Base-by-base conservation (phyloP, 371 early-diverging fungal genomes). In the Mortierella polycephala region DNA sequence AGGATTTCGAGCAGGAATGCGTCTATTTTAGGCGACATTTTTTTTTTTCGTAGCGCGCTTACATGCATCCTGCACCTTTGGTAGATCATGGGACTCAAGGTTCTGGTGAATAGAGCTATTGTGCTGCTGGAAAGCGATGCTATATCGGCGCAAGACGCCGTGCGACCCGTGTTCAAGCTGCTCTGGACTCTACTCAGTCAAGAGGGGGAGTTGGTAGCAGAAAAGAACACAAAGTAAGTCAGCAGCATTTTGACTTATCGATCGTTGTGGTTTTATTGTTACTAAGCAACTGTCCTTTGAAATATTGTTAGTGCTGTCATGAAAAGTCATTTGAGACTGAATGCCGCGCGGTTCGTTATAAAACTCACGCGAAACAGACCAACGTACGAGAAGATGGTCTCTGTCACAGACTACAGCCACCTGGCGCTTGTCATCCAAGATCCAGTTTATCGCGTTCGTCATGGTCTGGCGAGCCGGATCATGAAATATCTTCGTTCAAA, bases 361-460 rank as follows among this genome's bases (percentile, higher is more conserved):
- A 91, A 91, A 75, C 83, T 96, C 6, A 86, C 92, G 2, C 79
- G 86, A 2, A 53, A 52, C n/a, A 67, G 82, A 18, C 68, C 77
- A 5, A 74, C 75, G 16, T 90, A 88, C 64, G 87, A 89, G 39
- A 71, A 81, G 46, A 73, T 87, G 72, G 73, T 94, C 7, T 74
- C 86, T 0, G 84, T 86, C 1, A 41, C 77, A 0, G 87, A 93
- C 14, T 87, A 89, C 52, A 85, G 83, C 63, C 82, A 77, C 21
- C 66, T 97, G 41, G 86, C 88, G 18, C 81, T 91, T 23, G 80
- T 85, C 13, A 75, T 89, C 11, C 93, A 93, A 83, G 96, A 96
- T 71, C 85, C 93, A 1, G 88, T 91, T 62, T 95, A 85, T 69
- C 87, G 93, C 62, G 95, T 96, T 14, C 94, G 99, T n/a, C 85